Evolutionary conservation across 345 rosid genomes (phyloP), one percentile per base, ranked within the genome.

Genomic region (Syzygium aqueum): DNA sequence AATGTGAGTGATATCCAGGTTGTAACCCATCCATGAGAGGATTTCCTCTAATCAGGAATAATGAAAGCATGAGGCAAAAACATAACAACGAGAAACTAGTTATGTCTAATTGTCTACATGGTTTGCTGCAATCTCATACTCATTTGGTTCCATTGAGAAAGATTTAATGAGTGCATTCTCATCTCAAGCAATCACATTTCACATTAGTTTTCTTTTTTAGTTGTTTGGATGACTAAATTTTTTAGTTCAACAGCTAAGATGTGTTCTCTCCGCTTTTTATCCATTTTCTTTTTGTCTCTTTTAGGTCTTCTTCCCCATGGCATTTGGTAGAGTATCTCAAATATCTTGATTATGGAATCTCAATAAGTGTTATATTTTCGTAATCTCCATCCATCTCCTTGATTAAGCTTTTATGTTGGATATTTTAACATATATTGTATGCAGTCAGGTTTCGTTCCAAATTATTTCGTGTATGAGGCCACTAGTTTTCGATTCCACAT

Each of bases 381-480:
- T 43, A 43, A 43, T 59, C 30, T 59, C 16, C 1, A 11, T 33
- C 23, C 1, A 59, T 11, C 12, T 27, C 30, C 33, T 67, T 67
- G 22, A 65, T 16, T 67, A 33, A 67, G 17, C 1, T 8, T 67
- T 33, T 67, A 33, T 1, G 1, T 67, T 67, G 13, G 3, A 33
- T 3, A 67, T 33, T 67, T 2, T 33, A 33, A 67, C 78, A 30
- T 7, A 5, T n/a, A n/a, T n/a, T n/a, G 2, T 67, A 17, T 8
- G 2, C 1, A 67, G 23, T 33, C 0, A 2, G 0, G 1, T 67
- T 4, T 5, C 0, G 0, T 33, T 25, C 2, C 23, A 67, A 8
- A 67, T 67, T 67, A 16, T 67, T 30, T 65, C 3, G 11, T 8
- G 7, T 33, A 33, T 33, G 46, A 67, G 46, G 78, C 11, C 12